These are phyloP conservation scores for Monosporozyma solicola DNA, from an alignment of 805 yeast genomes.

Conservation along the genomic window DNA sequence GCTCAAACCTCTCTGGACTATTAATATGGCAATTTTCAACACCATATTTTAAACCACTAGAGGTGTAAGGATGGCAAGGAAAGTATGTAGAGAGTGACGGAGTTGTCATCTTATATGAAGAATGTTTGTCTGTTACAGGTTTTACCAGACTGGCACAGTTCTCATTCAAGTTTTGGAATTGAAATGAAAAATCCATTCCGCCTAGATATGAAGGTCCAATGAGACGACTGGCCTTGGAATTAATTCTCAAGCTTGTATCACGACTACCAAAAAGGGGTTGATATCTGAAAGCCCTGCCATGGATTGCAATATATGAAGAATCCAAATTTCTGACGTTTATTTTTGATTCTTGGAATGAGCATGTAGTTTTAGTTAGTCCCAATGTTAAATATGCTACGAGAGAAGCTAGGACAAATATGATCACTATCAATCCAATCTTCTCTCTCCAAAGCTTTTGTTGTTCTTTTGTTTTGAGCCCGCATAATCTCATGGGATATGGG, in stretches of 20 bases:
- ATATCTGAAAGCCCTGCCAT: constrained; percentile 73
- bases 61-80: constrained; percentile 66
- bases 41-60: constrained; percentile 14
- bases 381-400: constrained; percentile 80
- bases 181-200: constrained; percentile 72
- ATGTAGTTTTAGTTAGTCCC: constrained; percentile 81
- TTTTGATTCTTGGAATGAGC: constrained; percentile 48
- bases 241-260: constrained; percentile 54
- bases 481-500: constrained; percentile 41
- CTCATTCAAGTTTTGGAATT: constrained; percentile 88
- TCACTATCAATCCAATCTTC: constrained; percentile 73
- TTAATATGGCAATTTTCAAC: constrained; percentile 76
- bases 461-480: constrained; percentile 70
- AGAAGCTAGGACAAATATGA: constrained; percentile 66
- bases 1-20: constrained; percentile 50
- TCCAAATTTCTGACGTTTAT: constrained; percentile 64
- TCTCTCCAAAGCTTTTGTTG: constrained; percentile 97
- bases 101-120: constrained; percentile 50
- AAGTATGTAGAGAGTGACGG: constrained; percentile 86
- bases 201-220: constrained; percentile 87
- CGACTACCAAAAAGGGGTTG: constrained; percentile 66
- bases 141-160: constrained; percentile 71
- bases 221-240: constrained; percentile 48
- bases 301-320: constrained; percentile 52
- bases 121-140: constrained; percentile 59